These are phyloP conservation scores for Mangifera indica DNA, from an alignment of 345 rosid species.

Conservation along the genomic window DNA sequence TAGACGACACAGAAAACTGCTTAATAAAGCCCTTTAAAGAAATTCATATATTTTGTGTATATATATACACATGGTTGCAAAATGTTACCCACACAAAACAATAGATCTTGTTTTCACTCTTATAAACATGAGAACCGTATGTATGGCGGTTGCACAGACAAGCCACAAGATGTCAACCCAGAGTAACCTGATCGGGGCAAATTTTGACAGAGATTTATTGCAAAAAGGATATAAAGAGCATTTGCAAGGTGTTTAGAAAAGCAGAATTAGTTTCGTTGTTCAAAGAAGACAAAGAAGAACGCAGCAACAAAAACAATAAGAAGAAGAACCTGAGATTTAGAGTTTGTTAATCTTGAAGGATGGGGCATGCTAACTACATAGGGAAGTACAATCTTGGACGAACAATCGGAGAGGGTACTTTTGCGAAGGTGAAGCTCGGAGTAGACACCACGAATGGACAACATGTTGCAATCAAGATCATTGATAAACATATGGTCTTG, in stretches of 20 bases:
- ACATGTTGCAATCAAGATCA: slow-evolving; percentile 73
- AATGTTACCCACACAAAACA: background rate
- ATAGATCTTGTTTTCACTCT: background rate
- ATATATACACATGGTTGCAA: background rate
- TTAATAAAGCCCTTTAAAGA: background rate
- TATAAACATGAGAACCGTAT: slow-evolving; percentile 1
- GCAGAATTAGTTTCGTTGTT: background rate
- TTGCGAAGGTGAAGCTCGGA: slow-evolving; percentile 90
- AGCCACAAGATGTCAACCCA: slow-evolving; percentile 8
- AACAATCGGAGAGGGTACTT: slow-evolving; percentile 82
- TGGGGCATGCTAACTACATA: slow-evolving; percentile 53
- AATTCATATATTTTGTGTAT: too few species aligned
- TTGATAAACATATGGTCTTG: slow-evolving; percentile 69
- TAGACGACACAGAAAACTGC: too few species aligned
- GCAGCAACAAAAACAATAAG: background rate
- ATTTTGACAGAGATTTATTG: slow-evolving; percentile 8
- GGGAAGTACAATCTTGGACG: slow-evolving; percentile 73
- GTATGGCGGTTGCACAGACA: slow-evolving; percentile 16
- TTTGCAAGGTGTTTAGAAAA: background rate
- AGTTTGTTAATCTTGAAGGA: slow-evolving; percentile 10
- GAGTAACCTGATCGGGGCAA: background rate
- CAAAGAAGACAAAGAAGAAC: background rate
- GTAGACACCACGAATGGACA: slow-evolving; percentile 56
- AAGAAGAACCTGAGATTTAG: background rate
- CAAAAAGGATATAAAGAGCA: slow-evolving; percentile 16